A percentile compares a stretch with the other conserved stretches of the same genome.
These are phyloP conservation scores for Chlorophyllum brunneum DNA, from an alignment of 768 basidiomycete genomes.

Conservation along the genomic window DNA sequence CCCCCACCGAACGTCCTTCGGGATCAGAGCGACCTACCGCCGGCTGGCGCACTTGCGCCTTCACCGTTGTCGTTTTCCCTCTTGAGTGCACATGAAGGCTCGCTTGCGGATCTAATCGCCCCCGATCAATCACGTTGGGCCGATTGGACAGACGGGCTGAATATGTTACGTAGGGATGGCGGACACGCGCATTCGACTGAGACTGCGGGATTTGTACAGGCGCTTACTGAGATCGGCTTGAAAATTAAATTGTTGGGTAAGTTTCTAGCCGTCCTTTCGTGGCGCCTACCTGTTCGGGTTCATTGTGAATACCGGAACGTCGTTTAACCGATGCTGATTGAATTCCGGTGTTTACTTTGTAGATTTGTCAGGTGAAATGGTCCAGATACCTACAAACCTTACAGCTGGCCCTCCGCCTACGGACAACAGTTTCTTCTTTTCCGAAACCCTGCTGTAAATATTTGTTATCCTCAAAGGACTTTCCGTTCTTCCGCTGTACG, in stretches of 20 bases:
- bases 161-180: conserved; percentile 78
- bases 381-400: conserved; percentile 82
- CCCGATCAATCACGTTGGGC: conserved; percentile 78
- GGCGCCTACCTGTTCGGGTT: neutral
- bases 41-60: conserved; percentile 46
- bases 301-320: neutral
- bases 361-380: conserved; percentile 88
- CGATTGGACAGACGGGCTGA: conserved; percentile 93
- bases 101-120: conserved; percentile 75
- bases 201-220: conserved; percentile 82
- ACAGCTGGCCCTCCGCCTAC: conserved; percentile 74
- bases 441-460: conserved; percentile 35
- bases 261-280: conserved; percentile 20
- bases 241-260: conserved; percentile 86
- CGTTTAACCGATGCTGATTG: neutral
- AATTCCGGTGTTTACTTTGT: neutral
- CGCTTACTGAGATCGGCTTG: conserved; percentile 85
- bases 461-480: neutral
- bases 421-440: conserved; percentile 84
- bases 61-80: conserved; percentile 78
- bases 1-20: conserved; percentile 62
- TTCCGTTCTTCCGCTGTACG: neutral
- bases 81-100: conserved; percentile 63
- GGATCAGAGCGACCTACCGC: conserved; percentile 57
- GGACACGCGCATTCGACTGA: conserved; percentile 83